These are phyloP conservation scores for Herpetomonas tarakana DNA, from an alignment of 208 protist species.

Conservation along the genomic window DNA sequence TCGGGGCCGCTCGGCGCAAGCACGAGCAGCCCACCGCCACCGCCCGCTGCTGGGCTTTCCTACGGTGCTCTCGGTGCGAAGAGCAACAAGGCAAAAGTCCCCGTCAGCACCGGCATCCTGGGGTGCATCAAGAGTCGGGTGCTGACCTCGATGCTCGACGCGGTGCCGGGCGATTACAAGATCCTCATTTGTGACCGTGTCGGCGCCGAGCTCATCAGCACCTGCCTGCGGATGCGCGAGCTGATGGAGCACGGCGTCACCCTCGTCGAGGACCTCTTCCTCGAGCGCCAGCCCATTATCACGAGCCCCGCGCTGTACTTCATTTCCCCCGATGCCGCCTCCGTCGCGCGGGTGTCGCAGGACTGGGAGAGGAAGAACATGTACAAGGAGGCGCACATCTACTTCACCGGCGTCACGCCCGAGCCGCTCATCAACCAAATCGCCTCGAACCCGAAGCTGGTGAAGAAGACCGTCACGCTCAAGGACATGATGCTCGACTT, in stretches of 20 bases:
- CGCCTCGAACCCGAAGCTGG: conserved; percentile 33
- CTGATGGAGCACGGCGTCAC: conserved; percentile 74
- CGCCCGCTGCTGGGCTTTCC: conserved; percentile 4
- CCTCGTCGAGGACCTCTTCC: conserved; percentile 68
- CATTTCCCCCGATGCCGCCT: conserved; percentile 39
- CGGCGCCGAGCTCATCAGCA: conserved; percentile 52
- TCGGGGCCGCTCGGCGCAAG: background rate
- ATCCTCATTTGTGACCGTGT: conserved; percentile 68
- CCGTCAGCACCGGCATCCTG: conserved; percentile 33
- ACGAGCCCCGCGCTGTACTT: conserved; percentile 69
- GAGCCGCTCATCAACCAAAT: conserved; percentile 41
- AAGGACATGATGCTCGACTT: conserved; percentile 80
- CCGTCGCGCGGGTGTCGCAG: conserved; percentile 46
- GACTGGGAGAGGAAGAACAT: conserved; percentile 56
- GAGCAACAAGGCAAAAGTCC: conserved; percentile 12
- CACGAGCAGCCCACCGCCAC: background rate
- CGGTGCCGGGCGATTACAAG: conserved; percentile 49
- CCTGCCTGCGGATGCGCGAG: conserved; percentile 67
- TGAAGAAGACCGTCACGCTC: conserved; percentile 35
- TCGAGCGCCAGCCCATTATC: conserved; percentile 60
- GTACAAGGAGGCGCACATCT: conserved; percentile 77
- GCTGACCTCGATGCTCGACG: conserved; percentile 58
- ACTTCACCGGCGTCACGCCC: conserved; percentile 48
- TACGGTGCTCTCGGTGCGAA: conserved; percentile 8
- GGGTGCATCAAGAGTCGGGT: conserved; percentile 56